Evolutionary conservation across 163 green algal species (phyloP).

Genomic region (Chlorella variabilis): DNA sequence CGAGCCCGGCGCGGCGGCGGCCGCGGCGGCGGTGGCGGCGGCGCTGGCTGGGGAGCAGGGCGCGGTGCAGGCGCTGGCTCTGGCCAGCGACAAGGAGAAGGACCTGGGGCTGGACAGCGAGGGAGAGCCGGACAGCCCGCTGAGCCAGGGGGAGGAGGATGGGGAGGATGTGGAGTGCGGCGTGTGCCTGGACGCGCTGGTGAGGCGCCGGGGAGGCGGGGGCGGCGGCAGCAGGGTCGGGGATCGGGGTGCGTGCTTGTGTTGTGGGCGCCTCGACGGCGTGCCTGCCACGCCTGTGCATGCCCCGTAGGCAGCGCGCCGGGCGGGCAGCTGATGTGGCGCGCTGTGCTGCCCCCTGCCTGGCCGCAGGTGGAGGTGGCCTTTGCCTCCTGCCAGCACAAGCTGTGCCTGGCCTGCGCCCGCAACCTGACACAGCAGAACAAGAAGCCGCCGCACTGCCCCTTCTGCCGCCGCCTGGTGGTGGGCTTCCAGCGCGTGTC

Average conservation of each 20-base stretch:
- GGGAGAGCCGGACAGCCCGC: background rate
- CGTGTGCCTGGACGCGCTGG: slow-evolving; percentile 50
- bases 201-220: too few species aligned
- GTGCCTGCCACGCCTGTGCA: too few species aligned
- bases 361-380: slow-evolving; percentile 51
- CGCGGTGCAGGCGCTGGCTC: background rate
- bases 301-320: too few species aligned
- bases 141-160: background rate
- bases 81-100: slow-evolving; percentile 4
- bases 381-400: slow-evolving; percentile 50
- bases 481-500: slow-evolving; percentile 50
- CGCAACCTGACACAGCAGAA: slow-evolving; percentile 50
- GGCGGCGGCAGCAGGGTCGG: too few species aligned
- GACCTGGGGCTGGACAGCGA: slow-evolving; percentile 26
- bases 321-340: too few species aligned
- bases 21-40: background rate
- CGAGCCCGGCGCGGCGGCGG: background rate
- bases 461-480: slow-evolving; percentile 54
- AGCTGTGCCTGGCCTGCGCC: slow-evolving; percentile 52
- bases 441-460: slow-evolving; percentile 55
- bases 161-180: slow-evolving; percentile 50
- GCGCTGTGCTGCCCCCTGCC: too few species aligned
- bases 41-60: background rate
- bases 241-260: background rate
- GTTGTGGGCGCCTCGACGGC: too few species aligned